A percentile compares a stretch with the other conserved stretches of the same genome.
Conservation (phyloP, 192 early-diverging fungal genomes). For the Thoreauomyces humboldtii region DNA sequence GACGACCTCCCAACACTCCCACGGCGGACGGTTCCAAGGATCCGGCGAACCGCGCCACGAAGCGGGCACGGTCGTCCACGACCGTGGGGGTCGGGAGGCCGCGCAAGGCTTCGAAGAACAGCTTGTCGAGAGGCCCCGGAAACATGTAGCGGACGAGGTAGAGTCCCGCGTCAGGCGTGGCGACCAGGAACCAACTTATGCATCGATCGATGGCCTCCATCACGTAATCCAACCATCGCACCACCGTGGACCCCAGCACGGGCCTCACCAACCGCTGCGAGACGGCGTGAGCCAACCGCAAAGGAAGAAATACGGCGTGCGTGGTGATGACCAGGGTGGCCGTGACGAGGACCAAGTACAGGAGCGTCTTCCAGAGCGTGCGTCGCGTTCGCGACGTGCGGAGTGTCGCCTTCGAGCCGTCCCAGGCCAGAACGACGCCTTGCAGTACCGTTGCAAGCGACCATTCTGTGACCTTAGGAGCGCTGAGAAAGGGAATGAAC, state of each 20-base stretch:
- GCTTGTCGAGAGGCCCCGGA: conserved; percentile 34
- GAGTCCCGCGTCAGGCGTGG: conserved; percentile 17
- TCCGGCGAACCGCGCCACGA: conserved; percentile 20
- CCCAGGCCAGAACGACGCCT: conserved; percentile 13
- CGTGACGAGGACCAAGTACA: conserved; percentile 18
- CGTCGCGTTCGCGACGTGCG: conserved; percentile 11
- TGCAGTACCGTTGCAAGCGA: background rate
- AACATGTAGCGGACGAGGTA: conserved; percentile 30
- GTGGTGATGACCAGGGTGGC: background rate
- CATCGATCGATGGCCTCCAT: conserved; percentile 10
- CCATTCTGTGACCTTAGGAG: no score
- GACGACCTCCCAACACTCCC: background rate
- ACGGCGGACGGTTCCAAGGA: background rate
- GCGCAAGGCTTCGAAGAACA: conserved; percentile 34
- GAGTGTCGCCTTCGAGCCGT: background rate
- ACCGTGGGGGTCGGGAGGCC: background rate
- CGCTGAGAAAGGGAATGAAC: no score
- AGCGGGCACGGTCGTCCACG: conserved; percentile 12
- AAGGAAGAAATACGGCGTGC: conserved; percentile 18
- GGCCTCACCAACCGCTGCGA: conserved; percentile 4
- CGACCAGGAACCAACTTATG: conserved; percentile 17
- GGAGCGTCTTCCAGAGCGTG: background rate
- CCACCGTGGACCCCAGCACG: background rate
- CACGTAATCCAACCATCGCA: conserved; percentile 3
- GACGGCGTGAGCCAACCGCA: conserved; percentile 7